Conservation (phyloP, 2,329 filamentous ascomycete species). For the Diaporthe citrichinensis region DNA sequence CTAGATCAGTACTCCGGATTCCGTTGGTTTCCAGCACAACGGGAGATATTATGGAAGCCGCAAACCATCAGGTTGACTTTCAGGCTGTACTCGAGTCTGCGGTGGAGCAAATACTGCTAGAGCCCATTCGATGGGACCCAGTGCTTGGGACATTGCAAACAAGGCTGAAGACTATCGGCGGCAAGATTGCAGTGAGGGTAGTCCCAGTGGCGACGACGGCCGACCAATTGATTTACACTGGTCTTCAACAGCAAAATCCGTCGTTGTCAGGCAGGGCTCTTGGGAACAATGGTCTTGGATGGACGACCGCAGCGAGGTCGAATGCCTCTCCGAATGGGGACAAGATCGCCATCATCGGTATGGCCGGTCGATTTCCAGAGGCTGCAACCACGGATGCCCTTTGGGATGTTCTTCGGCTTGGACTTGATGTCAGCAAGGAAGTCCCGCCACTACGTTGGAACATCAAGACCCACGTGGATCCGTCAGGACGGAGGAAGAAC, state of each 20-base stretch:
- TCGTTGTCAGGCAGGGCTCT: neutral
- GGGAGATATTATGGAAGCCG: neutral
- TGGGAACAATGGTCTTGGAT: neutral
- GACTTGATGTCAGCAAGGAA: slow-evolving; percentile 46
- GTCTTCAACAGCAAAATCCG: neutral
- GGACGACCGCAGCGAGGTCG: no score
- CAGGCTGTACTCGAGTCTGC: neutral
- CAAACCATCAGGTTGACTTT: neutral
- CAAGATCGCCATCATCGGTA: slow-evolving; percentile 13
- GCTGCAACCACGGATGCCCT: neutral
- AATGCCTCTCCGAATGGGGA: neutral
- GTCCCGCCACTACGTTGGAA: slow-evolving; percentile 16
- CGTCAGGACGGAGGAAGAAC: slow-evolving; percentile 40
- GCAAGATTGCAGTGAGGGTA: neutral
- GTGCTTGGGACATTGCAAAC: neutral
- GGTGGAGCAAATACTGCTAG: neutral
- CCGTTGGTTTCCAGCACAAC: neutral
- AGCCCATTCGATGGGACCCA: neutral
- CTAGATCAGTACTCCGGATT: neutral
- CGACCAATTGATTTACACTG: neutral
- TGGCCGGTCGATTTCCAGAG: slow-evolving; percentile 9
- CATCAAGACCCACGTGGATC: slow-evolving; percentile 44
- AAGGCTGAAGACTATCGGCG: slow-evolving; percentile 40
- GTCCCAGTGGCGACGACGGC: neutral
- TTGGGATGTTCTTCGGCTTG: slow-evolving; percentile 37